Percentiles rank a stretch among this genome's conserved stretches.
These are phyloP conservation scores for Epichloe gansuensis DNA, from an alignment of 2,329 filamentous ascomycete genomes.

Conservation along the genomic window DNA sequence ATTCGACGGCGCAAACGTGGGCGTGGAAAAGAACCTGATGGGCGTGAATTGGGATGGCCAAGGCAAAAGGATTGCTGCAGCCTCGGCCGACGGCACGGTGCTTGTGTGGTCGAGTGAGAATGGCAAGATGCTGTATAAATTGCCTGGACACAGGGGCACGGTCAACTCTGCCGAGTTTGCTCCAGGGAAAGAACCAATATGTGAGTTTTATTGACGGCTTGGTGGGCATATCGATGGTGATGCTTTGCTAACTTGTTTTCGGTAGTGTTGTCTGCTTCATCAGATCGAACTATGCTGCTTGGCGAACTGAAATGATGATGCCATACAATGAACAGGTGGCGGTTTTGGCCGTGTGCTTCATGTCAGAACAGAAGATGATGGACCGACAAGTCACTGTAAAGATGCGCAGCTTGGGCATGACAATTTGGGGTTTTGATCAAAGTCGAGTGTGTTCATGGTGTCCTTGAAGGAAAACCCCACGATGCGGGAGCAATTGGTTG, in stretches of 20 bases:
- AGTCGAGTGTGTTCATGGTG: too few species aligned
- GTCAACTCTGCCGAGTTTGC: constrained; percentile 93
- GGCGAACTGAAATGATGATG: constrained; percentile 55
- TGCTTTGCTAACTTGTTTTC: constrained; percentile 20
- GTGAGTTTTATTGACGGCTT: constrained; percentile 43
- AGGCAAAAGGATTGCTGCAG: constrained; percentile 78
- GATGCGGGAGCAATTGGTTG: background rate
- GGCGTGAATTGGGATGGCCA: constrained; percentile 80
- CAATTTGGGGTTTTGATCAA: too few species aligned
- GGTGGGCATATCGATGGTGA: background rate
- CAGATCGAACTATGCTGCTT: constrained; percentile 74
- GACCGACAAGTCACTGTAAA: background rate
- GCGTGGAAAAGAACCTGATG: constrained; percentile 84
- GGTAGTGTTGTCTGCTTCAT: constrained; percentile 76
- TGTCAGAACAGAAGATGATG: background rate
- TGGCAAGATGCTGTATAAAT: constrained; percentile 87
- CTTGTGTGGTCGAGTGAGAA: constrained; percentile 81
- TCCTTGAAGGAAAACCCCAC: too few species aligned
- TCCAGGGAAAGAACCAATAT: constrained; percentile 70
- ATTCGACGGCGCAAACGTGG: constrained; percentile 81
- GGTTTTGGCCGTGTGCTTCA: too few species aligned
- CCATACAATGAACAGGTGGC: background rate
- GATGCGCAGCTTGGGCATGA: background rate
- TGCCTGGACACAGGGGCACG: constrained; percentile 88
- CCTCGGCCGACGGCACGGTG: constrained; percentile 80